Conservation (phyloP, 305 asterid species). For the Withania somnifera region DNA sequence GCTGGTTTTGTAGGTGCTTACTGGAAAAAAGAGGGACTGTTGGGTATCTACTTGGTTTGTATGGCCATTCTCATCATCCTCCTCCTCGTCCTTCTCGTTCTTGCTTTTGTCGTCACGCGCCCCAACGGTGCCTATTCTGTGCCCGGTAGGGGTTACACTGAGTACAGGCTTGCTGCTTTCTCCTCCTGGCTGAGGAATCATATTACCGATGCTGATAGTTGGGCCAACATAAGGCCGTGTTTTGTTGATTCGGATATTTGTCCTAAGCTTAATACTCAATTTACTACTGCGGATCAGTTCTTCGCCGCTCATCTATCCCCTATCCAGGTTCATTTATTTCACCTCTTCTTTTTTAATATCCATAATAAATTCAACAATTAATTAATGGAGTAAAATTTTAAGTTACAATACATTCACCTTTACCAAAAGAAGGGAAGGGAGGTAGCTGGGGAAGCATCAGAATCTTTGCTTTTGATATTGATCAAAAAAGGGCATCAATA, state of each 20-base stretch:
- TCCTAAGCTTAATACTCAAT: conserved; percentile 35
- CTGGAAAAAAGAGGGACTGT: conserved; percentile 57
- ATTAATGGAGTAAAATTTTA: too few relatives aligned
- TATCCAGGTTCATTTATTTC: conserved; percentile 32
- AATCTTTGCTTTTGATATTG: not conserved
- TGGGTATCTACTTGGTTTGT: conserved; percentile 55
- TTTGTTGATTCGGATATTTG: conserved; percentile 52
- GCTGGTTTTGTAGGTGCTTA: conserved; percentile 71
- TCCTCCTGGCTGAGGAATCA: conserved; percentile 67
- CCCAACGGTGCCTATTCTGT: conserved; percentile 50
- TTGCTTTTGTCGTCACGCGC: conserved; percentile 72
- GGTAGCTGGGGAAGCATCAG: not conserved
- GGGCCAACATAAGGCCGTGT: conserved; percentile 70
- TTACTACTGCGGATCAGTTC: conserved; percentile 45
- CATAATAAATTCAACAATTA: too few relatives aligned
- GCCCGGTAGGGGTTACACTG: conserved; percentile 35
- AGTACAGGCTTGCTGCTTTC: conserved; percentile 53
- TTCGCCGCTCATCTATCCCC: conserved; percentile 67
- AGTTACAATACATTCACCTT: too few relatives aligned
- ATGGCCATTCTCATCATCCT: conserved; percentile 70
- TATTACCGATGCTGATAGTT: conserved; percentile 36
- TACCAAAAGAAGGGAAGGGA: not conserved
- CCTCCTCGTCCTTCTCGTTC: conserved; percentile 45
- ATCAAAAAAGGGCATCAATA: not conserved
- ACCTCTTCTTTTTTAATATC: not conserved